phyloP scores from a whole-genome alignment of 108 stramenopile species.

The Ochromonas danica region DNA sequence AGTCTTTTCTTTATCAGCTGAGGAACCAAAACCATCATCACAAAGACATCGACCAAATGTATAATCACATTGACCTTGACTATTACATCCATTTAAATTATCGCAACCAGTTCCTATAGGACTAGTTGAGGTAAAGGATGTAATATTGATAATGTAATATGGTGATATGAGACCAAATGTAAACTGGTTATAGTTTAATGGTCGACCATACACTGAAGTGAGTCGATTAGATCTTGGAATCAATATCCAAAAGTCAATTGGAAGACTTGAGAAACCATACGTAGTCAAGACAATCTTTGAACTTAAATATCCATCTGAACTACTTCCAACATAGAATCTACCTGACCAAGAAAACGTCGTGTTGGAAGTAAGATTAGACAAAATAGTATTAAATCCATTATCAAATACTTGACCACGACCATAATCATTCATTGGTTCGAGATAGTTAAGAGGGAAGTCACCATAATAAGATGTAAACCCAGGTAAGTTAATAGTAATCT shows the following conservation, averaged over 20 bases:
- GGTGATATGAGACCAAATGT: neutral
- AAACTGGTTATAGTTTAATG: neutral
- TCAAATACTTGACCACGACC: too few species aligned
- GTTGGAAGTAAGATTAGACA: neutral
- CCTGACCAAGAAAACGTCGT: neutral
- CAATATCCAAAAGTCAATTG: neutral
- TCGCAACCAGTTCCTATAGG: conserved; percentile 14
- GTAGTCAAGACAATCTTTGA: neutral
- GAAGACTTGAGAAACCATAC: neutral
- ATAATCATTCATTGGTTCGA: neutral
- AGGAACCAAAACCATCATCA: conserved; percentile 24
- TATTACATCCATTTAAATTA: neutral
- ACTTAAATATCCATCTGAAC: neutral
- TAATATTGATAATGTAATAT: neutral
- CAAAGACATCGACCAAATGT: neutral
- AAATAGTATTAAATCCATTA: neutral
- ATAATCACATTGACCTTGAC: conserved; percentile 27
- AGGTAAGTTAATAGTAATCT: neutral
- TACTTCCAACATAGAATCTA: neutral
- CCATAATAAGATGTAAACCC: neutral
- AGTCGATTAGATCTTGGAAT: neutral
- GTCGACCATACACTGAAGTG: neutral
- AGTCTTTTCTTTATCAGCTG: neutral
- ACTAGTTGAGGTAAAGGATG: neutral
- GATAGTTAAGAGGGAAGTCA: neutral